Base-by-base conservation (phyloP, 495 filamentous ascomycete genomes). In the Penicillium cosmopolitanum region DNA sequence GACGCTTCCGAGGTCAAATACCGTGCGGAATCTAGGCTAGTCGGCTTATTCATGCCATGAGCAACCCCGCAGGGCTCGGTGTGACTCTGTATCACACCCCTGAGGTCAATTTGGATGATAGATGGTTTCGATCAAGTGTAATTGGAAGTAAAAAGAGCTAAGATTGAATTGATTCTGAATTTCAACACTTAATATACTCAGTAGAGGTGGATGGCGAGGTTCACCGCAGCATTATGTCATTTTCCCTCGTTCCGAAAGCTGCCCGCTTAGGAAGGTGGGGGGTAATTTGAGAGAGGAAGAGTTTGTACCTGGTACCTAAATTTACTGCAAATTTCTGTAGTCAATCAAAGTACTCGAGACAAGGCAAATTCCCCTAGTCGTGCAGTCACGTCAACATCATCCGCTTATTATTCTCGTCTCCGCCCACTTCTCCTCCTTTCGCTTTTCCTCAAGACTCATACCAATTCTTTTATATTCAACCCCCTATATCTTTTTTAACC, bases 231-330 rank as follows among this genome's bases (percentile, higher is more conserved):
- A 65, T 69, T 68, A 70, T 68, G 68, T 70, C 68, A 70, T 68
- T 70, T 55, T 65, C 60, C 62, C 65, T 63, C 58, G 56, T 64
- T 51, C 62, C 55, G 57, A 48, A 51, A 25, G 36, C 46, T 55
- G 62, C 71, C 72, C 66, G 60, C 65, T 64, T 64, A 66, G 72
- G 73, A 58, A 71, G 64, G 69, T 71, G 69, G 71, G 69, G 61
- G 44, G 53, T 47, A 3, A 6, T 12, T 12, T 43, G 13, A 13
- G 40, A 58, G 58, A 57, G 42, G 43, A 50, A 48, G 16, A 38
- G 4, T 5, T 38, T 38, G 60, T 58, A 57, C 48, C 31, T 5
- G 53, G 52, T 60, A 64, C 53, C 1, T 3, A 5, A 7, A 11
- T 15, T 10, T 16, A 21, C 31, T n/a, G 10, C 11, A 35, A n/a